Evolutionary conservation across 257 asterid genomes (phyloP), one percentile per base, ranked within the genome.

Genomic region (Scutellaria galericulata): DNA sequence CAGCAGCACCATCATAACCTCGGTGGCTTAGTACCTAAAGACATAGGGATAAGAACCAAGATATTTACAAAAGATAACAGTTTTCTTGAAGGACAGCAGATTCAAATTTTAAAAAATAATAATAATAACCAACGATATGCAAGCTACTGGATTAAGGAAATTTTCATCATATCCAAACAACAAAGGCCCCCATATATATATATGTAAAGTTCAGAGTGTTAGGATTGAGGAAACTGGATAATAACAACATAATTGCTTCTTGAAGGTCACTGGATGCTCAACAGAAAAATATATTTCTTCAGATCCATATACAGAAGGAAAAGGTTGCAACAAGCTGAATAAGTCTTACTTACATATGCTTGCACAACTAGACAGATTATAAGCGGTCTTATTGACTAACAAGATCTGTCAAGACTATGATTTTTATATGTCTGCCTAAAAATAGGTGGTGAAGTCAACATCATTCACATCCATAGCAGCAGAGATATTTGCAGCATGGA

Each of bases 1-100:
- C 96, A 66, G 95, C 93, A 71, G 96, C 96, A 80, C 99, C 99
- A 79, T 95, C 98, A 81, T 95, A 95, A 71, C 99, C 98, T 48
- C 55, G 84, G 79, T 78, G 44, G 78, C 97, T 79, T 79, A 95
- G 74, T 74, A 95, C 98, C 98, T 95, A 73, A 57, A 71, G 77
- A 45, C 20, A 72, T 31, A 74, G 74, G 80, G 48, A 57, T 53
- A 45, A 69, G 53, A 73, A 65, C 61, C 67, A 72, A 74, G 61
- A 73, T 82, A 40, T 53, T 55, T 46, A 57, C 41, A 53, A 66
- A 54, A 14, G 62, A 68, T 22, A 57, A 60, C 77, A 73, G 61
- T 46, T 41, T 76, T 51, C 53, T 46, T 66, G 18, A 56, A 76
- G 12, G 47, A 20, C 41, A 47, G 71, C 77, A 61, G 39, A 41